Conservation (phyloP, 192 early-diverging fungal genomes). For the Coemansia sp. region DNA sequence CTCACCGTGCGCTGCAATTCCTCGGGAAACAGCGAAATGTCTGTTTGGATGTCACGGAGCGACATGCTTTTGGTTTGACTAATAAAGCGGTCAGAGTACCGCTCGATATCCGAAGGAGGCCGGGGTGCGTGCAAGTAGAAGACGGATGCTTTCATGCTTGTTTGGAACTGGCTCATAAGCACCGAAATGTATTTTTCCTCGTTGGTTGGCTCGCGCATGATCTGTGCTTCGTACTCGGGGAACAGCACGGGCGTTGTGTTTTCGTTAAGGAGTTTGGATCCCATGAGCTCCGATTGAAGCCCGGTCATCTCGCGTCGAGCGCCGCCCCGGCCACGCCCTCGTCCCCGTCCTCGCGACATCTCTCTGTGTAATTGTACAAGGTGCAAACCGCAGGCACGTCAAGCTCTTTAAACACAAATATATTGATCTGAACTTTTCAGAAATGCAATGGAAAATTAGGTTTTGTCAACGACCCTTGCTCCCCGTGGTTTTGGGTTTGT, state of each 20-base stretch:
- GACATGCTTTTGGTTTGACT: slow-evolving; percentile 14
- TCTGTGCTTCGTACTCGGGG: slow-evolving; percentile 17
- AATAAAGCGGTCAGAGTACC: slow-evolving; percentile 50
- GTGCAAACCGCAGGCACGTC: not conserved
- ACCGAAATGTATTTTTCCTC: slow-evolving; percentile 37
- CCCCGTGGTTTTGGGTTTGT: too few species aligned
- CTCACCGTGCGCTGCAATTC: slow-evolving; percentile 40
- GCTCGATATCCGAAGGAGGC: slow-evolving; percentile 39
- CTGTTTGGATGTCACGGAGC: slow-evolving; percentile 37
- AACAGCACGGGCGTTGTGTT: slow-evolving; percentile 9
- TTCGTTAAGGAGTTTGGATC: slow-evolving; percentile 24
- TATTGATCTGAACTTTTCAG: too few species aligned
- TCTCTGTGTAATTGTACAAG: not conserved
- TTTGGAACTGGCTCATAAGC: slow-evolving; percentile 29
- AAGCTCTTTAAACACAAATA: too few species aligned
- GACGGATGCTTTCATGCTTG: slow-evolving; percentile 26
- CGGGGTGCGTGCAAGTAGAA: slow-evolving; percentile 45
- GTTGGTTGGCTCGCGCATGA: slow-evolving; percentile 20
- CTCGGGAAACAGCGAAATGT: slow-evolving; percentile 43
- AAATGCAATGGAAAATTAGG: too few species aligned
- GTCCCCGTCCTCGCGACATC: slow-evolving; percentile 43
- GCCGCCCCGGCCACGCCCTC: slow-evolving; percentile 47
- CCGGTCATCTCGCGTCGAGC: slow-evolving; percentile 39
- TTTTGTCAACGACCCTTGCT: too few species aligned
- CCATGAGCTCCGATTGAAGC: slow-evolving; percentile 46